phyloP scores from a whole-genome alignment of 2,329 filamentous ascomycete genomes.

The Cladobotryum mycophilum region DNA sequence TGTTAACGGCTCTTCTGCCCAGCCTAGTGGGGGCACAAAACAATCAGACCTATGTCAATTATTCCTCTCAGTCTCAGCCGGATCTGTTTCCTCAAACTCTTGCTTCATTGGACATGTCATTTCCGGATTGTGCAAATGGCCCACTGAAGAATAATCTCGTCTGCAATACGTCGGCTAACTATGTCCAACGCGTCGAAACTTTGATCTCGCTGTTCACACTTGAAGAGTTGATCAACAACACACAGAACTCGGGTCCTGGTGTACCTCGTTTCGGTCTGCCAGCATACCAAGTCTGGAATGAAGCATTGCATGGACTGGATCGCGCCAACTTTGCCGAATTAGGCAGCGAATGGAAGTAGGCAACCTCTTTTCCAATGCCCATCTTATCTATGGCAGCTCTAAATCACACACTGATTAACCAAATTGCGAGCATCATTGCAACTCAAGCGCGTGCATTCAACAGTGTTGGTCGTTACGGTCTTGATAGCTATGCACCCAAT shows the following conservation, averaged over 20 bases:
- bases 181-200: conserved; percentile 23
- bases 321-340: conserved; percentile 20
- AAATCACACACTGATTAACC: conserved; percentile 29
- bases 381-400: conserved; percentile 47
- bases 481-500: conserved; percentile 59
- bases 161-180: conserved; percentile 19
- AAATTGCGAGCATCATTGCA: conserved; percentile 30
- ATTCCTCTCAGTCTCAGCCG: conserved; percentile 6
- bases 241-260: conserved; percentile 32
- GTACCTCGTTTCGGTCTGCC: conserved; percentile 50
- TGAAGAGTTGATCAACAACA: conserved; percentile 27
- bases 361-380: conserved; percentile 59
- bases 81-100: conserved; percentile 7
- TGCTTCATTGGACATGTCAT: conserved; percentile 12
- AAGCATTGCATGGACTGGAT: conserved; percentile 57
- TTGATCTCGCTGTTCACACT: conserved; percentile 27
- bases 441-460: conserved; percentile 60
- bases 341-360: conserved; percentile 40
- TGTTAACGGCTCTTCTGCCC: conserved; percentile 3
- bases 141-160: conserved; percentile 27
- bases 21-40: conserved; percentile 1
- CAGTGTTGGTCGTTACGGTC: conserved; percentile 48
- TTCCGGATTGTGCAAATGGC: conserved; percentile 27
- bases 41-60: conserved; percentile 9
- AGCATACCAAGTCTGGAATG: conserved; percentile 56